These are phyloP conservation scores for Perkinsus chesapeaki DNA, from an alignment of 169 alveolate genomes.

Conservation along the genomic window DNA sequence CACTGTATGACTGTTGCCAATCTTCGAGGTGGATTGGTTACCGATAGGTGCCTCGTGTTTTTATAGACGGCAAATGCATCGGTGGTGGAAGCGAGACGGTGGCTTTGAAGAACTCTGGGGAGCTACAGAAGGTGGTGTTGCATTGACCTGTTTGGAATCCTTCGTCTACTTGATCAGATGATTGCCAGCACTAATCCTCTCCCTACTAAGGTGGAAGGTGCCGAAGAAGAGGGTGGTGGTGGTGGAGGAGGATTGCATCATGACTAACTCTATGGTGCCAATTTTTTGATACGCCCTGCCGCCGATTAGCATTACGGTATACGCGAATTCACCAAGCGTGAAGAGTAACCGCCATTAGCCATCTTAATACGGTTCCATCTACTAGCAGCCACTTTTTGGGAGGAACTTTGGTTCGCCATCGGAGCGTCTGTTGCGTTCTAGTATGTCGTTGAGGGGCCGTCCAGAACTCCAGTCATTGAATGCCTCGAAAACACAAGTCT, in stretches of 20 bases:
- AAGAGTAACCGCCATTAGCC: no score
- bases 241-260: background rate
- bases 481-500: background rate
- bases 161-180: no score
- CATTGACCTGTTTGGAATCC: background rate
- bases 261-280: background rate
- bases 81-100: background rate
- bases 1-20: slow-evolving; percentile 1
- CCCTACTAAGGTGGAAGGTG: no score
- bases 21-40: background rate
- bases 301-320: no score
- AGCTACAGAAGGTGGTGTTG: background rate
- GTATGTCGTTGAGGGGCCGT: no score
- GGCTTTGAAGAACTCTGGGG: background rate
- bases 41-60: background rate
- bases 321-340: no score
- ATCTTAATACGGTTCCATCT: no score
- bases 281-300: no score
- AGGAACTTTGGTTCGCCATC: background rate
- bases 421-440: no score
- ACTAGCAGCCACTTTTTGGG: no score
- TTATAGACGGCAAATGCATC: background rate
- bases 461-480: no score
- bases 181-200: no score
- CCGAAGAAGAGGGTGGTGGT: background rate